These are phyloP conservation scores for Septoria linicola DNA, from an alignment of 2,329 filamentous ascomycete genomes.

Conservation along the genomic window DNA sequence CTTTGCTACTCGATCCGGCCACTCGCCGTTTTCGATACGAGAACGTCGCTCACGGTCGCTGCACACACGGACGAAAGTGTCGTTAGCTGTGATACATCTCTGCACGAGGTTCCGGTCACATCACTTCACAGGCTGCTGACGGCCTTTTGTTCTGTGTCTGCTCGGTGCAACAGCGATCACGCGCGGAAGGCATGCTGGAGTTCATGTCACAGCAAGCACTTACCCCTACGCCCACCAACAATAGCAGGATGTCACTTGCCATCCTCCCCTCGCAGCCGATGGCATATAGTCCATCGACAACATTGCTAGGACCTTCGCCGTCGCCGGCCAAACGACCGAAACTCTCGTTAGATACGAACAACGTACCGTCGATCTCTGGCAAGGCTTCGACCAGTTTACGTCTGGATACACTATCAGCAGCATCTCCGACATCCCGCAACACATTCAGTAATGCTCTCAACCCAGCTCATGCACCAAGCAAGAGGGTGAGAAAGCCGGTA, in stretches of 20 bases:
- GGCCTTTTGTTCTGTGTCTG: not conserved
- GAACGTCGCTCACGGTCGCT: conserved; percentile 13
- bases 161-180: not conserved
- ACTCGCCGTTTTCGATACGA: conserved; percentile 10
- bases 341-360: conserved; percentile 59
- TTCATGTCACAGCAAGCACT: conserved; percentile 32
- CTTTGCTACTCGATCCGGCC: conserved; percentile 3
- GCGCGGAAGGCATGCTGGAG: conserved; percentile 35
- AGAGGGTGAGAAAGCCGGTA: not conserved
- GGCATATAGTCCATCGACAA: conserved; percentile 29
- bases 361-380: conserved; percentile 50
- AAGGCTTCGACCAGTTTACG: conserved; percentile 56
- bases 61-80: conserved; percentile 7
- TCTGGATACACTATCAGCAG: conserved; percentile 54
- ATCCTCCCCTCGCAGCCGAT: conserved; percentile 39
- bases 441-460: conserved; percentile 63
- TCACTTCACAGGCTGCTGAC: not conserved
- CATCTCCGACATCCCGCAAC: conserved; percentile 61
- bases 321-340: conserved; percentile 52
- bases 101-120: conserved; percentile 3
- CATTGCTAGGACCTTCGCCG: conserved; percentile 24
- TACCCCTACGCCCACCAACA: conserved; percentile 30
- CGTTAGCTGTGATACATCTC: conserved; percentile 8
- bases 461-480: conserved; percentile 25
- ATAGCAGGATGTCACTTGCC: conserved; percentile 48